Evolutionary conservation across 2,329 filamentous ascomycete species (phyloP), one percentile per base, ranked within the genome.

Genomic region (Microcyclospora pomicola): DNA sequence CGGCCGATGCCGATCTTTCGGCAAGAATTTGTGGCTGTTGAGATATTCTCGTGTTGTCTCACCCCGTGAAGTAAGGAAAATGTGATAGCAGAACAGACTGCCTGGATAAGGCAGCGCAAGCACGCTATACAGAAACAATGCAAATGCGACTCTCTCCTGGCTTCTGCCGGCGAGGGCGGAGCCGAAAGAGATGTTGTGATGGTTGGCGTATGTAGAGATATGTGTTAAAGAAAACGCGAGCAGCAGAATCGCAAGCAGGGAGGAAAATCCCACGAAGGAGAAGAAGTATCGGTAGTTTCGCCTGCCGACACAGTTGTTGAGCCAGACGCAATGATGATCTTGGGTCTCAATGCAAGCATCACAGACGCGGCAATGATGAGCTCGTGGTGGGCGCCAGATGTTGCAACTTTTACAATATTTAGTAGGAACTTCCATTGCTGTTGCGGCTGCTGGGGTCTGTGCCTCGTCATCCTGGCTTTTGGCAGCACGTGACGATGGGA

Each of bases 221-320:
- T 96, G 91, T 2, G 77, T 75, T n/a, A 95, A 66, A 43, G 77
- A 85, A 15, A 81, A 78, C 14, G 70, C 83, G 24, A 91, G 66
- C 33, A 96, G 70, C 51, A 82, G 88, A 12, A 86, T 55, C 0
- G 79, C 73, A 13, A 95, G 69, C 27, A 95, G 48, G 0, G 84
- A 85, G n/a, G 75, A 77, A 11, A 80, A 77, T 38, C 75, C 76
- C 47, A 98, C 78, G 60, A 95, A 98, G 9, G 82, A 74, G 59
- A 96, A 95, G 62, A 98, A 98, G 61, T 88, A 96, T 46, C 91
- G 84, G 64, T 98, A 98, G 64, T 98, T 98, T 52, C 91, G 83
- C 48, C 88, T 80, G 32, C 91, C 91, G 35, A 98, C 81, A 52
- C 91, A 98, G 59, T 98, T 98, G 64, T 98, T 98, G 46, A 98